Evolutionary conservation across 495 filamentous ascomycete species (phyloP).

Genomic region (Evernia prunastri): DNA sequence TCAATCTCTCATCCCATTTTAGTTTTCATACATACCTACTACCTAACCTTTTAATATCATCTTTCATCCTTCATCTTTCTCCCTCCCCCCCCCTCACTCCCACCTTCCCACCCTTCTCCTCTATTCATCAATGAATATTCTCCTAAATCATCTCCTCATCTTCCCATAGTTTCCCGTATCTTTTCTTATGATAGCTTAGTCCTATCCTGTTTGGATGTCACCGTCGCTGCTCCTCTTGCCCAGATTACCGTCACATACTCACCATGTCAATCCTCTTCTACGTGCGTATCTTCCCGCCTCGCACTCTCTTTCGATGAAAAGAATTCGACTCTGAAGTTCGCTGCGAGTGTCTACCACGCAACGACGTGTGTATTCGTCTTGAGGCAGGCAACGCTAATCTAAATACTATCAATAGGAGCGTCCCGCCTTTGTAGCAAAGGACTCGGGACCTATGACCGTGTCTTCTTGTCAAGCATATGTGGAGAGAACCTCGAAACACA

Average conservation of each 20-base stretch:
- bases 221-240: neutral
- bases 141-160: neutral
- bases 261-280: slow-evolving; percentile 33
- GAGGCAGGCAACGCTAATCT: neutral
- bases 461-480: slow-evolving; percentile 30
- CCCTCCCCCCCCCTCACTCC: neutral
- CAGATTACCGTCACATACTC: neutral
- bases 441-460: slow-evolving; percentile 27
- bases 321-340: neutral
- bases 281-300: neutral
- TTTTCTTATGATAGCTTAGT: neutral
- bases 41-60: neutral
- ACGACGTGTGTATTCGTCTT: neutral
- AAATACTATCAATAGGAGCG: slow-evolving; percentile 10
- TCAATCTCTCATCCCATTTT: no score
- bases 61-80: neutral
- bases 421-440: slow-evolving; percentile 28
- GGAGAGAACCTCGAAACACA: slow-evolving; percentile 28
- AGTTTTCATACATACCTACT: neutral
- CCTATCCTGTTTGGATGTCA: neutral
- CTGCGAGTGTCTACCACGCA: neutral
- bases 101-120: neutral
- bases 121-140: neutral
- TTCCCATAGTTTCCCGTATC: neutral
- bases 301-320: neutral